These are phyloP conservation scores for Leucosporidium scottii DNA, from an alignment of 768 basidiomycete genomes.

Conservation along the genomic window DNA sequence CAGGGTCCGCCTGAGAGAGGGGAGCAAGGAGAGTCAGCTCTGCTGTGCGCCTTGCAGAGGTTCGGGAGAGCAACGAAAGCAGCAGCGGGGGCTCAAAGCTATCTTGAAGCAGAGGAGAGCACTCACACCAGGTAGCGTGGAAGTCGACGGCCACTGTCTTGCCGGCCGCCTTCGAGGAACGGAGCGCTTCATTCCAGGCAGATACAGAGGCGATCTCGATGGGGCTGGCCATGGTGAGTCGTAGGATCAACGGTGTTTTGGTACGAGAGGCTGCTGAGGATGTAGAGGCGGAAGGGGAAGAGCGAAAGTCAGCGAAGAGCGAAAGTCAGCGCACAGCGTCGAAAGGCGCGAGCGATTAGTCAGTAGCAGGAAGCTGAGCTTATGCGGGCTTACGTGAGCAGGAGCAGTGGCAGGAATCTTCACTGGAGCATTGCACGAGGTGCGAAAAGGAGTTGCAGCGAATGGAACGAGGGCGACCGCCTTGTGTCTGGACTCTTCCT, in stretches of 20 bases:
- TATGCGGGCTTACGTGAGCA: no score
- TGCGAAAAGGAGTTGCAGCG: no score
- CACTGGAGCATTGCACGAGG: no score
- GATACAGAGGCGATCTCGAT: conserved; percentile 16
- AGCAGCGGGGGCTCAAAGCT: no score
- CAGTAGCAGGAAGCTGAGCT: not conserved
- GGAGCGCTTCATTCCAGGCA: conserved; percentile 24
- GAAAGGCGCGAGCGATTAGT: not conserved
- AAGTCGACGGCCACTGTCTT: conserved; percentile 22
- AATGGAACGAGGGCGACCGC: no score
- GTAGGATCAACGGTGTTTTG: not conserved
- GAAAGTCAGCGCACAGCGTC: no score
- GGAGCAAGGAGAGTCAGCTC: not conserved
- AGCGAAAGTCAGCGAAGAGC: no score
- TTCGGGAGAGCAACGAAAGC: not conserved
- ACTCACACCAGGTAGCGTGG: not conserved
- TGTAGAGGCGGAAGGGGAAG: no score
- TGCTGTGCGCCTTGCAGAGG: not conserved
- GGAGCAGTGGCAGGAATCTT: no score
- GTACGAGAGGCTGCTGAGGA: no score
- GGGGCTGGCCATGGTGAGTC: conserved; percentile 9
- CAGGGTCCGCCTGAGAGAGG: conserved; percentile 18
- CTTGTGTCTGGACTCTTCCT: no score
- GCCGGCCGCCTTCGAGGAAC: conserved; percentile 11
- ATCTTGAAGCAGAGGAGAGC: not conserved